Percentiles rank a stretch among this genome's conserved stretches.
phyloP scores from a whole-genome alignment of 176 grass and related monocot species.

The Ampelocalamus luodianensis region DNA sequence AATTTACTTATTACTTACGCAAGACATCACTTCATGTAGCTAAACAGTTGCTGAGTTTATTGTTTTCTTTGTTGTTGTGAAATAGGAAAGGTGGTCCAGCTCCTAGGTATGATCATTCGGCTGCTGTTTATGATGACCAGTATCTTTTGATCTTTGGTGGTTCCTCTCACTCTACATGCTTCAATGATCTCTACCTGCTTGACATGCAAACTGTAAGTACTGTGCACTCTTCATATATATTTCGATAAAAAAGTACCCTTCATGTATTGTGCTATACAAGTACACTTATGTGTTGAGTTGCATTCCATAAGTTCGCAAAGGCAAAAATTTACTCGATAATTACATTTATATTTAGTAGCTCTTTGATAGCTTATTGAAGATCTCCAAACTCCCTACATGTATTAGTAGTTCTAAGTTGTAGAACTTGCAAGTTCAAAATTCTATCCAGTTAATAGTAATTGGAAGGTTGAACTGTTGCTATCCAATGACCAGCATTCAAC shows the following conservation, averaged over 20 bases:
- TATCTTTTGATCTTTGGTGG: conserved; percentile 98
- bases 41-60: not conserved
- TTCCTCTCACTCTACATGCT: conserved; percentile 93
- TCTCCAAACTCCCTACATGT: not conserved
- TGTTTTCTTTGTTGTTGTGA: conserved; percentile 39
- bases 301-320: conserved; percentile 24
- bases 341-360: not conserved
- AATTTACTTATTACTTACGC: conserved; percentile 40
- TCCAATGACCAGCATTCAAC: conserved; percentile 17
- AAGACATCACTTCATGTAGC: conserved; percentile 18
- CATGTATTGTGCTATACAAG: conserved; percentile 16
- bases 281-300: not conserved
- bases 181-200: conserved; percentile 89
- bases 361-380: conserved; percentile 21
- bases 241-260: not conserved
- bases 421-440: conserved; percentile 2
- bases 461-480: conserved; percentile 2
- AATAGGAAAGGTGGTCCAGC: conserved; percentile 71
- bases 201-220: conserved; percentile 79
- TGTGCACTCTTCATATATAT: conserved; percentile 11
- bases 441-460: conserved; percentile 21
- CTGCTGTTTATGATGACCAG: conserved; percentile 69
- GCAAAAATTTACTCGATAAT: not conserved
- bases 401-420: conserved; percentile 12
- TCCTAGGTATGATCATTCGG: conserved; percentile 88